These are phyloP conservation scores for Pistacia integerrima DNA, from an alignment of 345 rosid species.

Conservation along the genomic window DNA sequence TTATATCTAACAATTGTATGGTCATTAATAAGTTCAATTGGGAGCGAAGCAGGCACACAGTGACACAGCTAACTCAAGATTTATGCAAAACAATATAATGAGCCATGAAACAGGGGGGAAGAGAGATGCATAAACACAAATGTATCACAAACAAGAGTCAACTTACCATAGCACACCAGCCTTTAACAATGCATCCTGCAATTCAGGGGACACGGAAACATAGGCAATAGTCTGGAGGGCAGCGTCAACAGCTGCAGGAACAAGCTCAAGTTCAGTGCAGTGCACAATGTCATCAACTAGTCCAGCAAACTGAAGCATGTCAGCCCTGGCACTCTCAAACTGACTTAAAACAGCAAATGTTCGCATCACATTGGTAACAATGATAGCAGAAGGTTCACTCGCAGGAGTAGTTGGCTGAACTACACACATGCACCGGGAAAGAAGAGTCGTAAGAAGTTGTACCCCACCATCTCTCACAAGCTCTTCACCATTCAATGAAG, in stretches of 20 bases:
- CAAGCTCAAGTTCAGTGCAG: slow-evolving; percentile 91
- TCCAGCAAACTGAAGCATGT: slow-evolving; percentile 70
- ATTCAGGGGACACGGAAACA: slow-evolving; percentile 77
- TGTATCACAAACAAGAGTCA: not conserved
- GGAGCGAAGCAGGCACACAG: not conserved
- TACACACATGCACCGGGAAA: slow-evolving; percentile 91
- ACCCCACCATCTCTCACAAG: slow-evolving; percentile 97
- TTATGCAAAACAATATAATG: too few species aligned
- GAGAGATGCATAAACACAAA: not conserved
- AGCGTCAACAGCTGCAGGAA: slow-evolving; percentile 91
- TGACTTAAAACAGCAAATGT: slow-evolving; percentile 85
- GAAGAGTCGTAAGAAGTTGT: slow-evolving; percentile 84
- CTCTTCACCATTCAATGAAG: slow-evolving; percentile 99
- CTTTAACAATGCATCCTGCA: slow-evolving; percentile 80
- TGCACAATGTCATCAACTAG: slow-evolving; percentile 90
- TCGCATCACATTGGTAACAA: slow-evolving; percentile 88
- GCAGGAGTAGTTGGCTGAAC: slow-evolving; percentile 97
- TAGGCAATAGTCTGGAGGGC: slow-evolving; percentile 86
- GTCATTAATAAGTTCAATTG: not conserved
- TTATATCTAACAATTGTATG: not conserved
- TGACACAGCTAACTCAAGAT: not conserved
- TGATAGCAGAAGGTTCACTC: slow-evolving; percentile 85
- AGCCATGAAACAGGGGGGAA: not conserved
- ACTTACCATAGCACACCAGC: slow-evolving; percentile 96
- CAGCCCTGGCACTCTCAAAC: slow-evolving; percentile 89